These are phyloP conservation scores for Cytospora paraplurivora DNA, from an alignment of 2,329 filamentous ascomycete genomes.

Conservation along the genomic window DNA sequence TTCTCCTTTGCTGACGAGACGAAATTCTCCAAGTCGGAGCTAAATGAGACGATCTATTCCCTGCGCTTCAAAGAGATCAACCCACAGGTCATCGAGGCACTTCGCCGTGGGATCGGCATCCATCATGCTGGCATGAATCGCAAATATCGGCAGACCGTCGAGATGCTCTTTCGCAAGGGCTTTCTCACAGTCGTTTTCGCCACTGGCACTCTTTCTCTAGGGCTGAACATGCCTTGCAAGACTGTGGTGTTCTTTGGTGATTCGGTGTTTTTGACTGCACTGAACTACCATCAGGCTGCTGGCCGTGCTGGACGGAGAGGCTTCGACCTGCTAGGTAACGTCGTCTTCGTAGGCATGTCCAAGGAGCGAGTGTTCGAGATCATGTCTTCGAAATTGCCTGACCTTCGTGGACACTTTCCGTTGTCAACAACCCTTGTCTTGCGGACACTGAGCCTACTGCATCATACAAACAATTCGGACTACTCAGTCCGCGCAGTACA, in stretches of 20 bases:
- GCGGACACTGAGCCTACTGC: constrained; percentile 66
- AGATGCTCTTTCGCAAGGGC: constrained; percentile 73
- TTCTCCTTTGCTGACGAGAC: constrained; percentile 69
- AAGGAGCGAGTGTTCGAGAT: constrained; percentile 65
- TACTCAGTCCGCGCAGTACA: constrained; percentile 66
- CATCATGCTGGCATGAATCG: constrained; percentile 82
- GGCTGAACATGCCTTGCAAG: constrained; percentile 84
- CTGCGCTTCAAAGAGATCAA: constrained; percentile 54
- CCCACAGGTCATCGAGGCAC: constrained; percentile 58
- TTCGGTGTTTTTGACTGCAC: constrained; percentile 70
- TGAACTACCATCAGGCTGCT: constrained; percentile 76
- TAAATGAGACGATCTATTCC: constrained; percentile 55
- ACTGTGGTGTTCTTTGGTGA: constrained; percentile 78
- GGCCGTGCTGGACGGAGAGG: constrained; percentile 79
- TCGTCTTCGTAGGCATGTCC: constrained; percentile 72
- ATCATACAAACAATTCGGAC: constrained; percentile 63
- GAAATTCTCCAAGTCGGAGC: constrained; percentile 58
- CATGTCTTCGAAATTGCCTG: constrained; percentile 72
- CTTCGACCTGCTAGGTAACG: constrained; percentile 79
- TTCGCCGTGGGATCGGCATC: constrained; percentile 70
- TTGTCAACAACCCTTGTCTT: constrained; percentile 74
- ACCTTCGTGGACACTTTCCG: constrained; percentile 76
- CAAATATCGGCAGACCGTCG: constrained; percentile 72
- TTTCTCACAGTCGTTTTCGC: constrained; percentile 72
- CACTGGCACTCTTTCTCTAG: constrained; percentile 74